Conservation (phyloP, 805 yeast species). For the Blastobotrys parvus region DNA sequence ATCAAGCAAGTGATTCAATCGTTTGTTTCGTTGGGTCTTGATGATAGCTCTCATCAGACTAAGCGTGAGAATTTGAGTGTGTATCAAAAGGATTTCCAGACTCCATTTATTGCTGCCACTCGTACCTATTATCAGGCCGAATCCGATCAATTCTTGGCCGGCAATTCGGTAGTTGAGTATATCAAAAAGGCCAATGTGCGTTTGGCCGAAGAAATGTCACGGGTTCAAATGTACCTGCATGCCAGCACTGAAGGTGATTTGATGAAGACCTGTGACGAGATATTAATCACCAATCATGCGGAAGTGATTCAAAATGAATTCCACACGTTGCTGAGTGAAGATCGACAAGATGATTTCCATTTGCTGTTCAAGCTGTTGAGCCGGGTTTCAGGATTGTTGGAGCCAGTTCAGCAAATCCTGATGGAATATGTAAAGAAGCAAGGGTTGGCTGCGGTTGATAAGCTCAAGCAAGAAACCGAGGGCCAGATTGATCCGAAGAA, state of each 20-base stretch:
- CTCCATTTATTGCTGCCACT: constrained; percentile 56
- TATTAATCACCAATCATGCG: constrained; percentile 72
- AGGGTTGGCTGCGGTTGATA: constrained; percentile 54
- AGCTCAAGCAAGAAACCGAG: constrained; percentile 35
- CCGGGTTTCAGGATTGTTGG: constrained; percentile 72
- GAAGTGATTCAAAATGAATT: constrained; percentile 71
- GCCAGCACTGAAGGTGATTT: constrained; percentile 74
- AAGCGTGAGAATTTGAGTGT: constrained; percentile 77
- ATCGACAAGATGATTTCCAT: constrained; percentile 61
- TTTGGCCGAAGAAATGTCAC: constrained; percentile 71
- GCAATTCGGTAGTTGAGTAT: constrained; percentile 83
- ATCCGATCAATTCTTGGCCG: constrained; percentile 53
- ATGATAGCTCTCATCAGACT: constrained; percentile 59
- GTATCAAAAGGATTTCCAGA: constrained; percentile 74
- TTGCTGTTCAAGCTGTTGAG: constrained; percentile 69
- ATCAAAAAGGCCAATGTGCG: constrained; percentile 78
- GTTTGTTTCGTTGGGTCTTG: constrained; percentile 83
- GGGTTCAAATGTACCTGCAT: constrained; percentile 74
- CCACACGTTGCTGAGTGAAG: constrained; percentile 61
- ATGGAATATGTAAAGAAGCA: constrained; percentile 62
- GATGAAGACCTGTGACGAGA: constrained; percentile 65
- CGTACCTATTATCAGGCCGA: constrained; percentile 54
- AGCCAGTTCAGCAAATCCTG: constrained; percentile 65
- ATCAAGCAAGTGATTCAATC: constrained; percentile 75
- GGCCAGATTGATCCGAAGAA: constrained; percentile 56